Evolutionary conservation across 2,329 filamentous ascomycete species (phyloP).

Genomic region (Magnaporthales sp.): DNA sequence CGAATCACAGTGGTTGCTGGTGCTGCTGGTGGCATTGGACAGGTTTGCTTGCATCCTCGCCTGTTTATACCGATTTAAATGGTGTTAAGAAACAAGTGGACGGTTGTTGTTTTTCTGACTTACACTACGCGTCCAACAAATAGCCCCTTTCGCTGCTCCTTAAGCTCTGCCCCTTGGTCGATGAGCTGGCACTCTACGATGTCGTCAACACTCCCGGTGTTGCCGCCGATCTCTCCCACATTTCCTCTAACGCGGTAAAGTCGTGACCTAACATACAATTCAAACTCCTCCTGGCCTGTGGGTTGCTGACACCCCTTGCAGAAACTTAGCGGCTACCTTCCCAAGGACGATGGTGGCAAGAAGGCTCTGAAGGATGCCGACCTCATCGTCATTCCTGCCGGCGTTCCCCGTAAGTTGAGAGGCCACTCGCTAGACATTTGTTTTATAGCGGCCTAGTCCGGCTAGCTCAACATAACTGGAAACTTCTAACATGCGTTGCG

Average conservation of each 20-base stretch:
- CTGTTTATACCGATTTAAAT: background rate
- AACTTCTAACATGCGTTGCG: background rate
- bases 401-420: slow-evolving; percentile 76
- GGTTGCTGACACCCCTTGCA: slow-evolving; percentile 23
- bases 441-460: background rate
- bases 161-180: slow-evolving; percentile 80
- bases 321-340: slow-evolving; percentile 85
- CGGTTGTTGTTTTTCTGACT: background rate
- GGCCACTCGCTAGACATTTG: background rate
- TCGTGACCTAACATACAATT: slow-evolving; percentile 6
- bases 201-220: slow-evolving; percentile 98
- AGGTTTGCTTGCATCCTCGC: slow-evolving; percentile 49
- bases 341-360: slow-evolving; percentile 78
- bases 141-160: slow-evolving; percentile 94
- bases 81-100: background rate
- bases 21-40: slow-evolving; percentile 96
- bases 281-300: background rate
- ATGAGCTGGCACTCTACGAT: slow-evolving; percentile 97
- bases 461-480: background rate
- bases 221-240: slow-evolving; percentile 92
- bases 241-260: slow-evolving; percentile 77
- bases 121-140: background rate
- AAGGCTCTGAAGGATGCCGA: slow-evolving; percentile 85
- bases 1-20: slow-evolving; percentile 66
- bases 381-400: slow-evolving; percentile 93